Conservation (phyloP, 306 rosid genomes). For the Nissolia schottii region DNA sequence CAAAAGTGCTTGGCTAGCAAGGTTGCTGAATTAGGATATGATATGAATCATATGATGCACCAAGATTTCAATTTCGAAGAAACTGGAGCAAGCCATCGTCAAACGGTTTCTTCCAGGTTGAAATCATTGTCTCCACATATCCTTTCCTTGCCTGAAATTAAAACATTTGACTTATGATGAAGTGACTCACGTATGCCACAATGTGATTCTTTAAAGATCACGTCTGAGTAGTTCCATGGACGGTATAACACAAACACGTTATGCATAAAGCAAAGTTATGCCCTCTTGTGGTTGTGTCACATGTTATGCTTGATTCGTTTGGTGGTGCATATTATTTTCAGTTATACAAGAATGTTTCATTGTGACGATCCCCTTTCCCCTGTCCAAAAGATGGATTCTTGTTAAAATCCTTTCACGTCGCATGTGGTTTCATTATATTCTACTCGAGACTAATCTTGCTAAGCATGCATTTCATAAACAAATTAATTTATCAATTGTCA, state of each 20-base stretch:
- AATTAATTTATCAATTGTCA: conserved; percentile 1
- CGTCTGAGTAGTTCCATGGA: conserved; percentile 3
- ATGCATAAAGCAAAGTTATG: neutral
- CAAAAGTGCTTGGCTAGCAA: neutral
- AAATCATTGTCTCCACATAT: conserved; percentile 2
- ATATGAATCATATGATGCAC: too few species aligned
- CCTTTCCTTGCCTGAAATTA: neutral
- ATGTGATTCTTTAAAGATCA: conserved; percentile 5
- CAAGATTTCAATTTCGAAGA: neutral
- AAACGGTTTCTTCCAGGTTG: conserved; percentile 8
- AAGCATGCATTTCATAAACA: neutral
- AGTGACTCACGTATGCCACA: conserved; percentile 13
- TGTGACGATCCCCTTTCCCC: neutral
- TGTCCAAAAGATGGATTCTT: too few species aligned
- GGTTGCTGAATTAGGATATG: too few species aligned
- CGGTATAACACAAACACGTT: conserved; percentile 1
- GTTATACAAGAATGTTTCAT: neutral
- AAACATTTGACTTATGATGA: conserved; percentile 7
- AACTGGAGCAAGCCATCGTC: neutral
- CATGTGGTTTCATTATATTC: neutral
- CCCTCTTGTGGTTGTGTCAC: neutral
- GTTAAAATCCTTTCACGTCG: neutral
- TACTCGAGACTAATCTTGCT: neutral
- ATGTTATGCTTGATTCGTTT: neutral
- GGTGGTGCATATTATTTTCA: neutral